Conservation (phyloP, 1,284 basidiomycete species). For the Hemileia vastatrix region DNA sequence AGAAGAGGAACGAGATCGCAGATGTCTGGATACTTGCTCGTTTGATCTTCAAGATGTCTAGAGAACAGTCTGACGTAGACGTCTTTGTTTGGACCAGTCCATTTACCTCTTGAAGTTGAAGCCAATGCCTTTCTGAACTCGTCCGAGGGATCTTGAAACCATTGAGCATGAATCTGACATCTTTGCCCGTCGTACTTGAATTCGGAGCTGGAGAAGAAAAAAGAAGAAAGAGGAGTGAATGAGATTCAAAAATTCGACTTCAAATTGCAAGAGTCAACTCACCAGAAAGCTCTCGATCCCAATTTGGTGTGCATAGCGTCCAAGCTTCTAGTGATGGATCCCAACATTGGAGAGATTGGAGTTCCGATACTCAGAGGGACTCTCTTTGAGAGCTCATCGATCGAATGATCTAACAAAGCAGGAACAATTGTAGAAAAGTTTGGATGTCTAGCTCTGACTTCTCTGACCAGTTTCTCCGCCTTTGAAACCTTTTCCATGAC, state of each 20-base stretch:
- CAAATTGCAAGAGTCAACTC: neutral
- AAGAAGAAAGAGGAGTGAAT: slow-evolving; percentile 9
- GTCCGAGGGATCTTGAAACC: neutral
- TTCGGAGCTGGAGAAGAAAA: slow-evolving; percentile 74
- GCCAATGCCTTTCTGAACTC: slow-evolving; percentile 1
- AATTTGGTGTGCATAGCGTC: slow-evolving; percentile 69
- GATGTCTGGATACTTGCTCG: slow-evolving; percentile 95
- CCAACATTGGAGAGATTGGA: slow-evolving; percentile 50
- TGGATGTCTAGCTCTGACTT: slow-evolving; percentile 76
- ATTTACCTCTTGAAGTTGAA: too few species aligned
- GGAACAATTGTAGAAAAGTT: slow-evolving; percentile 69
- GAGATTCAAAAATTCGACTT: too few species aligned
- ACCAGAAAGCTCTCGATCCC: slow-evolving; percentile 30
- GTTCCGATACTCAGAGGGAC: slow-evolving; percentile 64
- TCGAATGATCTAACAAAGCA: slow-evolving; percentile 49
- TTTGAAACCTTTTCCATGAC: slow-evolving; percentile 35
- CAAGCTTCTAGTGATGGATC: slow-evolving; percentile 61
- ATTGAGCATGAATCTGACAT: slow-evolving; percentile 59
- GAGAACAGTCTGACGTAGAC: slow-evolving; percentile 81
- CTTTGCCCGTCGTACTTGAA: slow-evolving; percentile 99
- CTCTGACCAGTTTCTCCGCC: slow-evolving; percentile 53
- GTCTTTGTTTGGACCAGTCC: slow-evolving; percentile 48
- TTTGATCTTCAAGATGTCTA: slow-evolving; percentile 98
- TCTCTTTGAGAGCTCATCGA: slow-evolving; percentile 35
- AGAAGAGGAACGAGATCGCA: slow-evolving; percentile 73